phyloP scores from a whole-genome alignment of 2,329 filamentous ascomycete genomes.

The Paecilomyces dactylethromorphus region DNA sequence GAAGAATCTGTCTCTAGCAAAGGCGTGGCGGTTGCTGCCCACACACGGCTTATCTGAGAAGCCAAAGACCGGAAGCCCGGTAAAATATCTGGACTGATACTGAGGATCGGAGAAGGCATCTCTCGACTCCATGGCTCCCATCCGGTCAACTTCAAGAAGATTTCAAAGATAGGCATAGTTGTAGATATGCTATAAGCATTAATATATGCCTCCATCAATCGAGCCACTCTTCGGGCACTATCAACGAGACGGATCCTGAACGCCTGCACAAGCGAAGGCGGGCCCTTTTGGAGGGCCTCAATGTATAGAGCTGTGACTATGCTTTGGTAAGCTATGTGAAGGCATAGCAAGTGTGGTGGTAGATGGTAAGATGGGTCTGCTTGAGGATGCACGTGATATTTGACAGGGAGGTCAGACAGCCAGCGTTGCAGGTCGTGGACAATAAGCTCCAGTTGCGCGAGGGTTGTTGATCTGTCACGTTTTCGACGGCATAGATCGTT shows the following conservation, averaged over 20 bases:
- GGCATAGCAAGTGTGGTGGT: slow-evolving; percentile 26
- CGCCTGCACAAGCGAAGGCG: slow-evolving; percentile 1
- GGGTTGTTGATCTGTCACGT: slow-evolving; percentile 14
- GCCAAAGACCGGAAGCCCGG: slow-evolving; percentile 14
- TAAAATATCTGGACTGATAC: slow-evolving; percentile 19
- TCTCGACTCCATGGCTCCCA: slow-evolving; percentile 5
- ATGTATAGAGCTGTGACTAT: slow-evolving; percentile 17
- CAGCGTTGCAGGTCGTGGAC: slow-evolving; percentile 26
- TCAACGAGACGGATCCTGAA: slow-evolving; percentile 12
- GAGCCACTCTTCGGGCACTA: slow-evolving; percentile 28
- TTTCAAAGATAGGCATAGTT: slow-evolving; percentile 35
- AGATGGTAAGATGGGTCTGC: slow-evolving; percentile 14
- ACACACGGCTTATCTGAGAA: not conserved
- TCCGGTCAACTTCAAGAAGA: slow-evolving; percentile 30
- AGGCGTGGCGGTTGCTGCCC: not conserved
- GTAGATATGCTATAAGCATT: slow-evolving; percentile 35
- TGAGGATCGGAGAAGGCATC: slow-evolving; percentile 6
- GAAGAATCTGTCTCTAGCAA: not conserved
- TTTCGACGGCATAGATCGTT: slow-evolving; percentile 25
- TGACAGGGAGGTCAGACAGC: slow-evolving; percentile 22
- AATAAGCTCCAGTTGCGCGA: slow-evolving; percentile 20
- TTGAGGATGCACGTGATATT: slow-evolving; percentile 23
- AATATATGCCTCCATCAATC: slow-evolving; percentile 29
- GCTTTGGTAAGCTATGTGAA: slow-evolving; percentile 28
- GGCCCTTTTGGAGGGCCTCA: slow-evolving; percentile 14